Conservation (phyloP, 768 basidiomycete genomes). For the Dentipellis sp. region DNA sequence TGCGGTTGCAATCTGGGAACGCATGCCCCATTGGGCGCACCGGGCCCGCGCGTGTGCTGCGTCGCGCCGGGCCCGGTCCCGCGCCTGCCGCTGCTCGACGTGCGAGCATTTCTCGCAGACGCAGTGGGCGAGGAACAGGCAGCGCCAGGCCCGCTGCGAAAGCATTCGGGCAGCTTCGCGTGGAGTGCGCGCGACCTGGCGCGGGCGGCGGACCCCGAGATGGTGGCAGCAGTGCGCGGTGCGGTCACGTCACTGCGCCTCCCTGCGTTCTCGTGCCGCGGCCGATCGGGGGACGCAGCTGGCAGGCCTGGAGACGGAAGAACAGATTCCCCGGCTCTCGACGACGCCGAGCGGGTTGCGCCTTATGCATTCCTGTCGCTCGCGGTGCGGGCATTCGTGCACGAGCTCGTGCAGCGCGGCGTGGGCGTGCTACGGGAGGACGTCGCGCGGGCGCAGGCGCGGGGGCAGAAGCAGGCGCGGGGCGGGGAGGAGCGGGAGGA, state of each 20-base stretch:
- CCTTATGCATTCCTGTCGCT: constrained; percentile 8
- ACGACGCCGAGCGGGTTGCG: background rate
- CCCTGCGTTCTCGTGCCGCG: constrained; percentile 4
- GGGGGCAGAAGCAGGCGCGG: background rate
- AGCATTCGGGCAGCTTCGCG: background rate
- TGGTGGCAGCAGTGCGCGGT: constrained; percentile 17
- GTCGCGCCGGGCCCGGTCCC: background rate
- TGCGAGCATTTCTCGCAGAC: background rate
- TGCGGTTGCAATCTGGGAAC: background rate
- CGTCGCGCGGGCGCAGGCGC: background rate
- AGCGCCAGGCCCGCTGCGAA: background rate
- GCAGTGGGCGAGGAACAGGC: background rate
- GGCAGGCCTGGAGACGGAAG: background rate
- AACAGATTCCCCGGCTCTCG: background rate
- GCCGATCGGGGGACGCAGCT: background rate
- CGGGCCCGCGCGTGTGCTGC: background rate
- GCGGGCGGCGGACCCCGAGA: constrained; percentile 19
- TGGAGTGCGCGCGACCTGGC: constrained; percentile 16
- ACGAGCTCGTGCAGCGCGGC: constrained; percentile 1
- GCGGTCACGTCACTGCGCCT: constrained; percentile 2
- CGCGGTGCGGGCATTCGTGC: constrained; percentile 8
- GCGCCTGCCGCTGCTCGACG: background rate
- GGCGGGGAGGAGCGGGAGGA: background rate
- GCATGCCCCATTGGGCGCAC: background rate
- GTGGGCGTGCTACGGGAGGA: constrained; percentile 4